Percentiles rank a stretch among this genome's conserved stretches.
Conservation (phyloP, 768 basidiomycete species). For the Tricholoma bakamatsutake region DNA sequence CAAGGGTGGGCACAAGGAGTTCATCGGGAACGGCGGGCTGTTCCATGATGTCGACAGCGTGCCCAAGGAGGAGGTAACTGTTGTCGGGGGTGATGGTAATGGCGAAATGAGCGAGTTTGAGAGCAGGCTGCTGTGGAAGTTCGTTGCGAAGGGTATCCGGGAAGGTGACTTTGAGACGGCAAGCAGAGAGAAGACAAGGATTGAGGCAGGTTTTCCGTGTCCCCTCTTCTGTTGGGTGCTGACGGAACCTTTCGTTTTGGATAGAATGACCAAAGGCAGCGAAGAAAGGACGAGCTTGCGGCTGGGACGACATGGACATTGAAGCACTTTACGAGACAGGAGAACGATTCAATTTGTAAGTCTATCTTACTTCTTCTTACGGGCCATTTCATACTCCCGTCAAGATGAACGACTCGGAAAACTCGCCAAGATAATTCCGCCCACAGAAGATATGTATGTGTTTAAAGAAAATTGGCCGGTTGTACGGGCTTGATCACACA, state of each 20-base stretch:
- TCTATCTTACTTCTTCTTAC: conserved; percentile 9
- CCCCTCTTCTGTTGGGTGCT: background rate
- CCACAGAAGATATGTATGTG: conserved; percentile 72
- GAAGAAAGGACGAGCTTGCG: conserved; percentile 73
- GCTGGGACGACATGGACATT: conserved; percentile 69
- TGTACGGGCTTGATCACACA: background rate
- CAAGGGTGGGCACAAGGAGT: conserved; percentile 20
- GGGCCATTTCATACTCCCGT: background rate
- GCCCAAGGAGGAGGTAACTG: conserved; percentile 71
- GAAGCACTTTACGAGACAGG: conserved; percentile 70
- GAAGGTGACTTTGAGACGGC: conserved; percentile 92
- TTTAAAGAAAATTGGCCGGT: conserved; percentile 59
- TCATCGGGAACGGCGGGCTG: conserved; percentile 30
- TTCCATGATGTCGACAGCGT: conserved; percentile 73
- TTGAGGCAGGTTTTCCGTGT: conserved; percentile 61
- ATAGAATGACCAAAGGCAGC: conserved; percentile 90
- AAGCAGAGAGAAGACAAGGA: conserved; percentile 78
- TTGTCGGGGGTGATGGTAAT: conserved; percentile 48
- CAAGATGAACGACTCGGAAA: conserved; percentile 64
- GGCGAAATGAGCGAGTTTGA: conserved; percentile 76
- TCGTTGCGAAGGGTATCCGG: conserved; percentile 86
- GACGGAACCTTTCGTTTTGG: background rate
- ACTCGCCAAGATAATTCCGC: conserved; percentile 54
- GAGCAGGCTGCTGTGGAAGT: conserved; percentile 77
- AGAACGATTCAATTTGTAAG: conserved; percentile 70